Evolutionary conservation across 2,329 filamentous ascomycete species (phyloP).

Genomic region (Stagonosporopsis vannaccii): DNA sequence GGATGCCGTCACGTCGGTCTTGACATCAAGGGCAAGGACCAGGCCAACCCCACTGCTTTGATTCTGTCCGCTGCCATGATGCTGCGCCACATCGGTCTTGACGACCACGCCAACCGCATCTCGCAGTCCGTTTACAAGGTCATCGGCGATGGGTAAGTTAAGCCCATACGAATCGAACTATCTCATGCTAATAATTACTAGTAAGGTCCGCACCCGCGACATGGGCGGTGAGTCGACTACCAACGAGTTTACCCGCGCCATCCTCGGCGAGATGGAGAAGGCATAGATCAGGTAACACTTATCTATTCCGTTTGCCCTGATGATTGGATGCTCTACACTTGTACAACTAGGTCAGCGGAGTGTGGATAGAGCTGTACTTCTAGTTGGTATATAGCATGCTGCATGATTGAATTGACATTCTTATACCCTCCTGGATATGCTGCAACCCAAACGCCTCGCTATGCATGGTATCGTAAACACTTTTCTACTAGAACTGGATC

Average conservation of each 20-base stretch:
- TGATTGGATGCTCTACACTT: slow-evolving; percentile 36
- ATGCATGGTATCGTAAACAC: slow-evolving; percentile 40
- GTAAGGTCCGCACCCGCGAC: slow-evolving; percentile 87
- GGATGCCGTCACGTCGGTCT: slow-evolving; percentile 99
- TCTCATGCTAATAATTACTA: slow-evolving; percentile 53
- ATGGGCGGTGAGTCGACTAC: slow-evolving; percentile 93
- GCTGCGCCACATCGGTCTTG: slow-evolving; percentile 92
- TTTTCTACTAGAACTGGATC: slow-evolving; percentile 69
- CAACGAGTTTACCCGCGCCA: slow-evolving; percentile 92
- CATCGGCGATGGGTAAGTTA: slow-evolving; percentile 84
- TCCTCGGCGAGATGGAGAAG: slow-evolving; percentile 92
- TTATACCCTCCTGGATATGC: slow-evolving; percentile 32
- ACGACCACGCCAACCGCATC: slow-evolving; percentile 98
- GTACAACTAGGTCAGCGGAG: slow-evolving; percentile 43
- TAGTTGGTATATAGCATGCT: slow-evolving; percentile 52
- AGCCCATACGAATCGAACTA: background rate
- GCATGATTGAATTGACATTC: slow-evolving; percentile 47
- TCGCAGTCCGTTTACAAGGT: slow-evolving; percentile 83
- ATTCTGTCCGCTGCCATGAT: slow-evolving; percentile 97
- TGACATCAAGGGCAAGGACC: slow-evolving; percentile 99
- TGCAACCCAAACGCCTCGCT: slow-evolving; percentile 44
- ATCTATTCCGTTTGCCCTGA: slow-evolving; percentile 31
- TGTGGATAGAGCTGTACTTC: slow-evolving; percentile 52
- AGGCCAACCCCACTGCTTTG: slow-evolving; percentile 97
- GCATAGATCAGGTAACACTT: slow-evolving; percentile 34